Percentiles rank a stretch among this genome's conserved stretches.
Evolutionary conservation across 768 basidiomycete species (phyloP).

Genomic region (Pulveroboletus frians): DNA sequence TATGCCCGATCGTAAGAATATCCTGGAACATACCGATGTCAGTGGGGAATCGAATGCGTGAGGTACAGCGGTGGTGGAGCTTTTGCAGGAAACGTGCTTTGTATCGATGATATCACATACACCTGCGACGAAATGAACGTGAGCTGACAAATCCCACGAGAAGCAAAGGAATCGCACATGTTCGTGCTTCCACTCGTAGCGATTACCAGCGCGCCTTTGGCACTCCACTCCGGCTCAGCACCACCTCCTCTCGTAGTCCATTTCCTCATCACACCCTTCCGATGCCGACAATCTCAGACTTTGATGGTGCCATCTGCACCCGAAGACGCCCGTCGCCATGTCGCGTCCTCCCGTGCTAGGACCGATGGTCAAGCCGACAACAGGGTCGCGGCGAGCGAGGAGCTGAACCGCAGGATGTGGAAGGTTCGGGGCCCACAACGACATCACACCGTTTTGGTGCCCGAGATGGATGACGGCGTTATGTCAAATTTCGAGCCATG

Average conservation of each 20-base stretch:
- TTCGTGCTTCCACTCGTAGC: conserved; percentile 82
- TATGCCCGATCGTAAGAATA: conserved; percentile 73
- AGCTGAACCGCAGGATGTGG: conserved; percentile 89
- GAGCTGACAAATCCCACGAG: not conserved
- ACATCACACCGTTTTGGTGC: conserved; percentile 93
- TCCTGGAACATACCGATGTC: conserved; percentile 74
- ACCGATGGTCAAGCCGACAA: conserved; percentile 77
- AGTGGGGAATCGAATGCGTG: conserved; percentile 77
- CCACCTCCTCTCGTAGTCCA: conserved; percentile 69
- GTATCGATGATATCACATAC: conserved; percentile 65
- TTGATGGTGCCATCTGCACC: conserved; percentile 88
- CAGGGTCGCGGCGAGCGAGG: conserved; percentile 85
- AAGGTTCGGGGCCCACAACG: conserved; percentile 94
- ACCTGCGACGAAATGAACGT: conserved; percentile 40
- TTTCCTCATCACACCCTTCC: conserved; percentile 81
- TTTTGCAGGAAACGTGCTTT: conserved; percentile 44
- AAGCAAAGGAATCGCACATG: conserved; percentile 36
- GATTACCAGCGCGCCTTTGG: conserved; percentile 76
- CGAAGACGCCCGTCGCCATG: conserved; percentile 84
- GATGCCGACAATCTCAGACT: conserved; percentile 95
- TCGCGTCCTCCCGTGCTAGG: conserved; percentile 82
- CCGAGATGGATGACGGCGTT: conserved; percentile 94
- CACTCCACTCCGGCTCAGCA: conserved; percentile 79
- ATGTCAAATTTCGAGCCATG: conserved; percentile 73
- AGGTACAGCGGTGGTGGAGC: conserved; percentile 78